Evolutionary conservation across 257 asterid species (phyloP), one percentile per base, ranked within the genome.

Genomic region (Solanum pinnatisectum): DNA sequence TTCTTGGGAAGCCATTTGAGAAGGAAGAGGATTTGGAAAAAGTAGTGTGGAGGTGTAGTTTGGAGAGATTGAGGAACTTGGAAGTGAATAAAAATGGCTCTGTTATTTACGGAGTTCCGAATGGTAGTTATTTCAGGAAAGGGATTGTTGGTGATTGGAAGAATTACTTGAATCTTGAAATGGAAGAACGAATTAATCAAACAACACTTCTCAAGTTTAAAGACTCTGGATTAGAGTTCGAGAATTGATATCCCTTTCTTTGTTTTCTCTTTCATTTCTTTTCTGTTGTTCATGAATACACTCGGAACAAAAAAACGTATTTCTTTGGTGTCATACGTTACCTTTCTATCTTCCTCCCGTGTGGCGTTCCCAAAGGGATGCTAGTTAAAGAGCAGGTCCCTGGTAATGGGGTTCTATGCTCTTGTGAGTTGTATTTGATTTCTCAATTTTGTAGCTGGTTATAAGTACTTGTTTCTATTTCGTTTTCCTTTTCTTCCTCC

Each of bases 91-190:
- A 88, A n/a, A 89, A 32, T 7, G 93, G 93, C 6, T 88, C 91
- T 0, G 44, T 88, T 30, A 11, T 89, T 16, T 52, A 86, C 36
- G 89, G 87, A 7, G 89, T 91, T 70, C 91, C 90, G 3, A 90
- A 91, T 22, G 82, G 85, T 71, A 87, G 89, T 10, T 90, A 85
- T n/a, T 91, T 90, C 39, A 84, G 93, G 81, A 78, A 83, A 49
- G 93, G 92, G 9, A 88, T 86, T 56, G 91, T 88, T n/a, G 90
- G 92, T 20, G 91, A 90, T 86, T 90, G 90, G 90, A 91, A 86
- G 86, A 91, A 91, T 46, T 84, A 88, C 49, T 78, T 91, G 91
- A 91, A 87, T 16, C 87, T 87, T 6, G 87, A 90, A 49, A 88
- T 91, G 92, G 92, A 88, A 79, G 87, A 88, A 22, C 84, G 37